Evolutionary conservation across 441 rosid genomes (phyloP), one percentile per base, ranked within the genome.

Genomic region (Lepidium campestre): DNA sequence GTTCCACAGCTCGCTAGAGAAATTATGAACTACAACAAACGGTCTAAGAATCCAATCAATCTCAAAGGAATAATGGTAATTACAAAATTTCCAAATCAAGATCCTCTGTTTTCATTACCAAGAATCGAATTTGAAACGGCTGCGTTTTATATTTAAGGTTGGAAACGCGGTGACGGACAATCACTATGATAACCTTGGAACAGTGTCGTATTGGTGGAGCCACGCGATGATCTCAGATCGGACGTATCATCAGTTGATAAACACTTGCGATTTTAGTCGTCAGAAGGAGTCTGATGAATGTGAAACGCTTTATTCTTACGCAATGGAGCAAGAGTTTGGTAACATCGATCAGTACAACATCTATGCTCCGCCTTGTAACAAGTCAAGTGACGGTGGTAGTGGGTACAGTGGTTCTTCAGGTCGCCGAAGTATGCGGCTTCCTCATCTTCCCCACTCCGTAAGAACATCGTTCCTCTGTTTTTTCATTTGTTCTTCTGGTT

Each of bases 171-270:
- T 90, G 15, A 95, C 95, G 12, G 97, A 95, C 72, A 85, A 83
- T 67, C 91, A 91, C 73, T 88, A 86, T 52, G 98, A 95, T 69
- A 95, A 91, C 76, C 78, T 91, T 7, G 99, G 99, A 62, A 95
- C 99, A 3, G 99, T 91, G 71, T 82, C 85, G 20, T 94, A 89
- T 50, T 94, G 99, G 98, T 94, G 99, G 97, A 95, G 98, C 76
- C 99, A 95, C 49, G 98, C 99, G 1, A 94, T 91, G 98, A 94
- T 94, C 32, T 94, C 99, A 0, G 99, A 94, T 32, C 72, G 62
- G 66, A 94, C 98, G 1, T 94, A 90, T 66, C 81, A 63, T 75
- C 91, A 90, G 73, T 87, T 95, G 56, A 77, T 90, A 41, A 85
- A 81, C 82, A 81, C 93, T 0, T 95, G 99, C 10, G 91, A 90